Evolutionary conservation across 257 asterid species (phyloP).

Genomic region (Galeopsis tetrahit): DNA sequence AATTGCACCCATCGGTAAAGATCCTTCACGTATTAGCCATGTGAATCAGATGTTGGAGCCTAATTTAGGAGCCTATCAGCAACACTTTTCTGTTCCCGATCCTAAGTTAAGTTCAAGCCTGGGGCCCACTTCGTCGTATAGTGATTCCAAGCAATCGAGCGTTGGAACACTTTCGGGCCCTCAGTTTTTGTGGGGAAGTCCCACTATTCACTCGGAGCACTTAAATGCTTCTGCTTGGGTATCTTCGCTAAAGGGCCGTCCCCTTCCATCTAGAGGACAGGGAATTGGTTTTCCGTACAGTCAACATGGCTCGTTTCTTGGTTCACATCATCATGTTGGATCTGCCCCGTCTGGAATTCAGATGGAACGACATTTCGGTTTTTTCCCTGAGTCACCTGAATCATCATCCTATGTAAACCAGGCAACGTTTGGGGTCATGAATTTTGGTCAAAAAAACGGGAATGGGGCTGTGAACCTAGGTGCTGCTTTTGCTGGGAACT

Average conservation of each 20-base stretch:
- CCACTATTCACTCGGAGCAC: slow-evolving; percentile 63
- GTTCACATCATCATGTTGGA: slow-evolving; percentile 75
- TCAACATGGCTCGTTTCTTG: slow-evolving; percentile 55
- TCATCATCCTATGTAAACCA: slow-evolving; percentile 61
- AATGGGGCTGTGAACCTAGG: slow-evolving; percentile 68
- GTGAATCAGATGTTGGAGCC: slow-evolving; percentile 33
- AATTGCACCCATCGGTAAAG: slow-evolving; percentile 91
- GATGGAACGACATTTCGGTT: slow-evolving; percentile 75
- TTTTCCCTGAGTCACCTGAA: slow-evolving; percentile 85
- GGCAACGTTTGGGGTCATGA: slow-evolving; percentile 51
- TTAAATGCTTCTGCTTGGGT: slow-evolving; percentile 61
- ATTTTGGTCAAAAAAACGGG: slow-evolving; percentile 53
- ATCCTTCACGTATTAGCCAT: slow-evolving; percentile 56
- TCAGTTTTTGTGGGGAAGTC: slow-evolving; percentile 97
- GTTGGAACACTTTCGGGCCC: slow-evolving; percentile 92
- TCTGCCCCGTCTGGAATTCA: slow-evolving; percentile 94
- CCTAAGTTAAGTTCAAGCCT: slow-evolving; percentile 64
- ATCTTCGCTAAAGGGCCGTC: slow-evolving; percentile 52
- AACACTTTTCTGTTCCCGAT: slow-evolving; percentile 52
- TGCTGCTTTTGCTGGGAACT: slow-evolving; percentile 65
- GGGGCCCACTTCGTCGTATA: slow-evolving; percentile 56
- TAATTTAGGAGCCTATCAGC: slow-evolving; percentile 41
- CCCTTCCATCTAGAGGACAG: slow-evolving; percentile 50
- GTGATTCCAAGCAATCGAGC: slow-evolving; percentile 70
- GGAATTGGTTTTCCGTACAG: slow-evolving; percentile 55